phyloP scores from a whole-genome alignment of 1,284 basidiomycete genomes.

The Bondarzewia mesenterica region DNA sequence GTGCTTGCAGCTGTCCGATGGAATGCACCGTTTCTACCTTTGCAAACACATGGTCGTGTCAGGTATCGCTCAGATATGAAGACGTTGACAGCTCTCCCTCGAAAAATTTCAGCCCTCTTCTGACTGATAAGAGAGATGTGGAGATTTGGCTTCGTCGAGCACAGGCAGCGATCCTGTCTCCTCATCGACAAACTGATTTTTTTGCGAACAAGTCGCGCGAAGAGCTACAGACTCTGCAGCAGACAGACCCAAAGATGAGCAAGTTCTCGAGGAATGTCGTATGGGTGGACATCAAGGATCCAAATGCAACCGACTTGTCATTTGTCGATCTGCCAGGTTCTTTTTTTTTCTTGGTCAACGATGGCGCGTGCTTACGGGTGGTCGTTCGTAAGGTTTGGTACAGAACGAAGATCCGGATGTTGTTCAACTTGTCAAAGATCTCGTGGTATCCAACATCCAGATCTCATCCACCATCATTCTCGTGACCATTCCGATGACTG shows the following conservation, averaged over 20 bases:
- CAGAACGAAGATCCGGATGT: background rate
- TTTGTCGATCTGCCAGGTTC: background rate
- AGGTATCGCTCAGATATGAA: background rate
- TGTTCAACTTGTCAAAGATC: background rate
- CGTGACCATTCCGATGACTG: background rate
- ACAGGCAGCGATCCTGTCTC: background rate
- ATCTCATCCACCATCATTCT: background rate
- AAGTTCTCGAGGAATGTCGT: background rate
- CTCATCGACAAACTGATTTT: background rate
- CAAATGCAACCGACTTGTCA: background rate
- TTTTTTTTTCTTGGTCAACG: background rate
- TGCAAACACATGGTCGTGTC: background rate
- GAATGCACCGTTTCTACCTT: background rate
- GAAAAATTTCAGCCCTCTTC: background rate
- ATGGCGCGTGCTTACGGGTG: background rate
- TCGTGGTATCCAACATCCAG: background rate
- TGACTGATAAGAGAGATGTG: background rate
- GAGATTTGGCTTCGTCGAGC: background rate
- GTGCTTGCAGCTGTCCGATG: background rate
- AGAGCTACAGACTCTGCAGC: background rate
- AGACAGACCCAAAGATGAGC: background rate
- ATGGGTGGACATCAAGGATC: background rate
- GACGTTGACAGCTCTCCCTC: background rate
- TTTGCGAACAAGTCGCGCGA: background rate
- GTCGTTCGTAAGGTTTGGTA: background rate